These are phyloP conservation scores for Cutaneotrichosporon daszewskae DNA, from an alignment of 1,284 basidiomycete species.

Conservation along the genomic window DNA sequence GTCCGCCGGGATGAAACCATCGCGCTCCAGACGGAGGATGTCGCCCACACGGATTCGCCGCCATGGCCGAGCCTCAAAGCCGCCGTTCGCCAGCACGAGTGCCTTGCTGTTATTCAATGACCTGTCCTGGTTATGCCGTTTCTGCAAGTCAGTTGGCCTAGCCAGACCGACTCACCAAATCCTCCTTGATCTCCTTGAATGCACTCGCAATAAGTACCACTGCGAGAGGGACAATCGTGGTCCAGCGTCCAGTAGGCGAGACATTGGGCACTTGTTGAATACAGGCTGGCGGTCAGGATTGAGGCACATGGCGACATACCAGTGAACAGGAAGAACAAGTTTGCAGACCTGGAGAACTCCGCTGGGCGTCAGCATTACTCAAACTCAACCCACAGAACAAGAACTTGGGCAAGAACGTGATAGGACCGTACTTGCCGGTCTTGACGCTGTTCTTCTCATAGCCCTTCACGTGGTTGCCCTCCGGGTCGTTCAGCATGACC, in stretches of 20 bases:
- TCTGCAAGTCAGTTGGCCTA: constrained; percentile 42
- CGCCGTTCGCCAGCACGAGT: constrained; percentile 65
- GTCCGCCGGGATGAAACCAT: constrained; percentile 96
- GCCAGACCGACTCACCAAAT: constrained; percentile 54
- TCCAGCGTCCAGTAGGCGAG: constrained; percentile 91
- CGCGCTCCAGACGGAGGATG: constrained; percentile 79
- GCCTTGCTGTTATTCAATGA: constrained; percentile 81
- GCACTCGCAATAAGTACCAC: constrained; percentile 91
- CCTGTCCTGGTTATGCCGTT: constrained; percentile 91
- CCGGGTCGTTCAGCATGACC: constrained; percentile 66
- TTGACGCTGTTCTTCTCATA: constrained; percentile 80
- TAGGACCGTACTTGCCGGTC: constrained; percentile 91
- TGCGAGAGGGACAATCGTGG: constrained; percentile 87
- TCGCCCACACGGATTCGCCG: constrained; percentile 86
- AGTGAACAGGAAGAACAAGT: constrained; percentile 98
- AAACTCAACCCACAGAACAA: constrained; percentile 61
- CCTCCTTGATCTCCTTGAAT: constrained; percentile 94
- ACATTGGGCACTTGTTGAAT: constrained; percentile 98
- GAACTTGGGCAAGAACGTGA: constrained; percentile 90
- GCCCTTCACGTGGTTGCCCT: constrained; percentile 52
- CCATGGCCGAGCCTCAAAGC: constrained; percentile 77
- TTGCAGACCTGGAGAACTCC: constrained; percentile 77
- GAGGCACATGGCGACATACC: no score
- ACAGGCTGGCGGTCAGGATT: no score
- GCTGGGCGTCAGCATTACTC: constrained; percentile 16